Evolutionary conservation across 176 grass and related monocot species (phyloP).

Genomic region (Saccharum spontaneum): DNA sequence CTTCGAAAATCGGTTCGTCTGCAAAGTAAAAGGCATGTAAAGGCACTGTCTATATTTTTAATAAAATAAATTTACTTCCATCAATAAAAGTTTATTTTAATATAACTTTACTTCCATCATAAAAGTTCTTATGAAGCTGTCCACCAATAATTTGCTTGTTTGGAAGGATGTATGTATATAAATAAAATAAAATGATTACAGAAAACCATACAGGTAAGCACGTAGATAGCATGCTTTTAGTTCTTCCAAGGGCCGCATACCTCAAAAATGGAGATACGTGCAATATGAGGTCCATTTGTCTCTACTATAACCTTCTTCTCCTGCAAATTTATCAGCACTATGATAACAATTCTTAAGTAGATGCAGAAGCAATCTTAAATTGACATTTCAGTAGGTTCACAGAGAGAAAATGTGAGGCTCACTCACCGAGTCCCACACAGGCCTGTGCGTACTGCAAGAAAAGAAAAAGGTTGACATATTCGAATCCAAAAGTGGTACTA

Average conservation of each 20-base stretch:
- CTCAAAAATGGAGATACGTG: slow-evolving; percentile 88
- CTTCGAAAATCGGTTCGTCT: slow-evolving; percentile 91
- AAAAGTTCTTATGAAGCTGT: slow-evolving; percentile 5
- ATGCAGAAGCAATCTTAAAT: not conserved
- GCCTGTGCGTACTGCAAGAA: slow-evolving; percentile 69
- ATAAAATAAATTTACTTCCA: not conserved
- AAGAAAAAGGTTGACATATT: not conserved
- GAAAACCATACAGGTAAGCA: not conserved
- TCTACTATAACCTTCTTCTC: slow-evolving; percentile 93
- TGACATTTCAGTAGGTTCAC: not conserved
- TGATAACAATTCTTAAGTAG: not conserved
- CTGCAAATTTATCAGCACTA: slow-evolving; percentile 42
- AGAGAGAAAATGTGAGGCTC: slow-evolving; percentile 12
- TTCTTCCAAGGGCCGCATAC: slow-evolving; percentile 44
- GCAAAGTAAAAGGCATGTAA: slow-evolving; percentile 30
- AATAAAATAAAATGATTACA: not conserved
- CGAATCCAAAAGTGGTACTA: not conserved
- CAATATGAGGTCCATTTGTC: slow-evolving; percentile 84
- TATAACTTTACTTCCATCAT: not conserved
- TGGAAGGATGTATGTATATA: not conserved
- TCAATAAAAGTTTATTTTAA: not conserved
- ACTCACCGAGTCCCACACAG: slow-evolving; percentile 95
- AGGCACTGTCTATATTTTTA: not conserved
- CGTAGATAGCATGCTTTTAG: not conserved
- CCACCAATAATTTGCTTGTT: not conserved